These are phyloP conservation scores for Stephania yunnanensis DNA, from an alignment of 164 flowering plant species.

Conservation along the genomic window DNA sequence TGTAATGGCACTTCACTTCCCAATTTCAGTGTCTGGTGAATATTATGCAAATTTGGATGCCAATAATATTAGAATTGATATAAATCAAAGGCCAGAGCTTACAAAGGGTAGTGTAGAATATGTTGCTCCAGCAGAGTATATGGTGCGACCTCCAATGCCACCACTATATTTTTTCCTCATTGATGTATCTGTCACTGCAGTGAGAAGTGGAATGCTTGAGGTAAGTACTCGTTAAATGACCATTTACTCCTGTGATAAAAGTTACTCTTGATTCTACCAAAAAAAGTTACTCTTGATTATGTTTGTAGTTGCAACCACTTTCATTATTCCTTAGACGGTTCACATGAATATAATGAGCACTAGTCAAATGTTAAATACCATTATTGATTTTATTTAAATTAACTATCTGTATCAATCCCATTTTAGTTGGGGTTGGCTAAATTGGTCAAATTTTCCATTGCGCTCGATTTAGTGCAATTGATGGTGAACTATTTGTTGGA, in stretches of 20 bases:
- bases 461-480: too few relatives aligned
- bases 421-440: too few relatives aligned
- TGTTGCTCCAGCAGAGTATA: conserved; percentile 97
- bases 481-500: too few relatives aligned
- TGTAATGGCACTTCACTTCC: conserved; percentile 16
- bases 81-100: conserved; percentile 90
- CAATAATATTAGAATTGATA: conserved; percentile 73
- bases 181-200: conserved; percentile 84
- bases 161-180: conserved; percentile 94
- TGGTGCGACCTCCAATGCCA: conserved; percentile 99
- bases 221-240: conserved; percentile 31
- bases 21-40: conserved; percentile 73
- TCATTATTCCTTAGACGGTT: not conserved
- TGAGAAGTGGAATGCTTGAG: conserved; percentile 95
- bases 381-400: not conserved
- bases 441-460: too few relatives aligned
- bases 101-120: conserved; percentile 88
- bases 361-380: not conserved
- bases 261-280: not conserved
- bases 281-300: not conserved
- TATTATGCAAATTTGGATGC: conserved; percentile 86
- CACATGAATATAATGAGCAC: not conserved
- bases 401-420: not conserved
- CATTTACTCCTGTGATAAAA: too few relatives aligned
- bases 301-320: not conserved